Conservation (phyloP, 306 rosid genomes). For the Malus sylvestris region DNA sequence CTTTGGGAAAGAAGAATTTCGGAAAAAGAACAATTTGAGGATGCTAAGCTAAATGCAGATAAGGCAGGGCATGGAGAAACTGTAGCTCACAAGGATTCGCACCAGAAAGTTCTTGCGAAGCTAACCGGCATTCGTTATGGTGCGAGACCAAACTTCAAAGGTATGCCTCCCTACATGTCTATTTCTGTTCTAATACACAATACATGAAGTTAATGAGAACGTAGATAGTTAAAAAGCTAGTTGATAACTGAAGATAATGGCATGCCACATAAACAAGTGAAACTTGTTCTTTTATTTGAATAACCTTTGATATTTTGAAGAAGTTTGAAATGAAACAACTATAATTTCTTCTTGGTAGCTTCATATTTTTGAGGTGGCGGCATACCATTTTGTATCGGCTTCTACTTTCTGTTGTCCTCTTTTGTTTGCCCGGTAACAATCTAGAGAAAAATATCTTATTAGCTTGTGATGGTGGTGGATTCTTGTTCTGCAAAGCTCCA, state of each 20-base stretch:
- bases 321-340: neutral
- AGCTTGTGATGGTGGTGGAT: no score
- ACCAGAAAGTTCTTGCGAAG: constrained; percentile 14
- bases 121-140: constrained; percentile 50
- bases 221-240: neutral
- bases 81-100: constrained; percentile 22
- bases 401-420: neutral
- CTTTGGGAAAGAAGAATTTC: constrained; percentile 50
- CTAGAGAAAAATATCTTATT: no score
- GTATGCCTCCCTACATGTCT: constrained; percentile 27
- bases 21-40: constrained; percentile 18
- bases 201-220: neutral
- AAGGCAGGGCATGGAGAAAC: constrained; percentile 14
- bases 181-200: neutral
- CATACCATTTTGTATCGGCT: neutral
- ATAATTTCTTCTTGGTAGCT: neutral
- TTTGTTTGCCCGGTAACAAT: no score
- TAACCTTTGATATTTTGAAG: neutral
- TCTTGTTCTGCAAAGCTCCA: no score
- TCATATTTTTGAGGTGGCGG: neutral
- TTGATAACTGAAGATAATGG: neutral
- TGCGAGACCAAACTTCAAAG: constrained; percentile 69
- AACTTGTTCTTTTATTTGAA: no score
- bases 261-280: neutral
- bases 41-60: constrained; percentile 13